Evolutionary conservation across 2,329 filamentous ascomycete genomes (phyloP).

Genomic region (Ramichloridium luteum): DNA sequence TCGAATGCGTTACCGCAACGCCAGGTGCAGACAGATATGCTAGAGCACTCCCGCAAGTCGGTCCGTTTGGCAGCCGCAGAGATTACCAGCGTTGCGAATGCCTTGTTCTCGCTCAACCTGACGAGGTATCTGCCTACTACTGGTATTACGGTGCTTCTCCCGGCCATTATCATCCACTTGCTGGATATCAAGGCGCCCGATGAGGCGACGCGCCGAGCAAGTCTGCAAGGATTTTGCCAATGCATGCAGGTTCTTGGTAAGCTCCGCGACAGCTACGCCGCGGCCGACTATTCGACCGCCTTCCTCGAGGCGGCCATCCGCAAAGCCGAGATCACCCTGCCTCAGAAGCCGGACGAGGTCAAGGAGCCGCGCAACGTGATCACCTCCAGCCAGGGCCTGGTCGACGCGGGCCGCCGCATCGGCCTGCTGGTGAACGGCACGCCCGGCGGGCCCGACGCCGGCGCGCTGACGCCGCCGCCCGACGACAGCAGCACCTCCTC

Average conservation of each 20-base stretch:
- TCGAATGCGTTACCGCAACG: slow-evolving; percentile 38
- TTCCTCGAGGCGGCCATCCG: slow-evolving; percentile 87
- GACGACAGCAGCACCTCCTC: slow-evolving; percentile 10
- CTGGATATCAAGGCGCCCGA: slow-evolving; percentile 81
- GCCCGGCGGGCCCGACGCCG: slow-evolving; percentile 8
- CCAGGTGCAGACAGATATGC: slow-evolving; percentile 50
- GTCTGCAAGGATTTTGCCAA: slow-evolving; percentile 70
- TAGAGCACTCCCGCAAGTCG: slow-evolving; percentile 70
- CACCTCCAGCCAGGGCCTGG: slow-evolving; percentile 34
- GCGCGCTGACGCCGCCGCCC: slow-evolving; percentile 22
- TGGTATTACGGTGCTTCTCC: slow-evolving; percentile 79
- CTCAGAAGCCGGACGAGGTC: slow-evolving; percentile 24
- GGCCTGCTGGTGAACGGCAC: slow-evolving; percentile 17
- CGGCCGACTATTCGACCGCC: slow-evolving; percentile 89
- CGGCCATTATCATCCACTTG: slow-evolving; percentile 86
- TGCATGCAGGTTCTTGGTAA: slow-evolving; percentile 88
- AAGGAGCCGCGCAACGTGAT: slow-evolving; percentile 24
- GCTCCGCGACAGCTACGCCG: slow-evolving; percentile 77
- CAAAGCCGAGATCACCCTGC: slow-evolving; percentile 69
- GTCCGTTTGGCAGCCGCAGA: slow-evolving; percentile 74
- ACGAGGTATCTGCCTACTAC: slow-evolving; percentile 77
- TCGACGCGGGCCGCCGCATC: slow-evolving; percentile 33
- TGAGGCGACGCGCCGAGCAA: slow-evolving; percentile 56
- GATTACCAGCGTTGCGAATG: slow-evolving; percentile 72
- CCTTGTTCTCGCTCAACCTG: slow-evolving; percentile 59